These are phyloP conservation scores for Daldinia bambusicola DNA, from an alignment of 495 filamentous ascomycete species.

Conservation along the genomic window DNA sequence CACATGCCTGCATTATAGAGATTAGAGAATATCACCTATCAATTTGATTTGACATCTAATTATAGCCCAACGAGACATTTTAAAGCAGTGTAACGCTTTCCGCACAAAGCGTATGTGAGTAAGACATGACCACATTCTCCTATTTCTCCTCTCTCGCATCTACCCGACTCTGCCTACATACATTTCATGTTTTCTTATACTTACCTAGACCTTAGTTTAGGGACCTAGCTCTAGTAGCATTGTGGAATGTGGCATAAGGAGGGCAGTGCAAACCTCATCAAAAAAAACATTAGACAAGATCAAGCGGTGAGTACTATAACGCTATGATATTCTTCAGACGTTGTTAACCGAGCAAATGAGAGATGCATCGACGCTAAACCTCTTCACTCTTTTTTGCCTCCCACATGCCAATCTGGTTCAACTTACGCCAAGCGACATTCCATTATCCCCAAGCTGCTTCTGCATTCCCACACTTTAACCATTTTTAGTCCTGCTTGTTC, in stretches of 20 bases:
- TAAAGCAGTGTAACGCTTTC: constrained; percentile 38
- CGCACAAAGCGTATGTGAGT: constrained; percentile 39
- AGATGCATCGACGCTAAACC: constrained; percentile 2
- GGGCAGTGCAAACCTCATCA: constrained; percentile 35
- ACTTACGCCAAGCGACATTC: constrained; percentile 36
- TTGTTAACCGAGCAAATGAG: constrained; percentile 16
- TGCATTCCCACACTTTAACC: constrained; percentile 43
- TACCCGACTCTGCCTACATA: constrained; percentile 8
- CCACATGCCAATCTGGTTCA: not conserved
- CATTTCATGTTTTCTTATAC: no score
- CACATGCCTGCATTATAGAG: constrained; percentile 36
- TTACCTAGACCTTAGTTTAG: no score
- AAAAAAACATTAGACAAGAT: constrained; percentile 15
- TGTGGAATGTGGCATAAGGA: constrained; percentile 22
- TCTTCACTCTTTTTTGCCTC: constrained; percentile 5
- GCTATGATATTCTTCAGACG: constrained; percentile 16
- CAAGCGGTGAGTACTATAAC: constrained; percentile 40
- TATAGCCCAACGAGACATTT: constrained; percentile 40
- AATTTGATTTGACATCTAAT: constrained; percentile 39
- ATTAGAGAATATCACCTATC: constrained; percentile 10
- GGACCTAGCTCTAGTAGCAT: constrained; percentile 20
- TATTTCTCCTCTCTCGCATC: constrained; percentile 2
- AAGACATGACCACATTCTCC: constrained; percentile 34
- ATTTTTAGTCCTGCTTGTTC: constrained; percentile 36
- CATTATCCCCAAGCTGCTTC: constrained; percentile 39